A percentile compares a stretch with the other conserved stretches of the same genome.
phyloP scores from a whole-genome alignment of 768 basidiomycete species.

The Infundibulicybe gibba region DNA sequence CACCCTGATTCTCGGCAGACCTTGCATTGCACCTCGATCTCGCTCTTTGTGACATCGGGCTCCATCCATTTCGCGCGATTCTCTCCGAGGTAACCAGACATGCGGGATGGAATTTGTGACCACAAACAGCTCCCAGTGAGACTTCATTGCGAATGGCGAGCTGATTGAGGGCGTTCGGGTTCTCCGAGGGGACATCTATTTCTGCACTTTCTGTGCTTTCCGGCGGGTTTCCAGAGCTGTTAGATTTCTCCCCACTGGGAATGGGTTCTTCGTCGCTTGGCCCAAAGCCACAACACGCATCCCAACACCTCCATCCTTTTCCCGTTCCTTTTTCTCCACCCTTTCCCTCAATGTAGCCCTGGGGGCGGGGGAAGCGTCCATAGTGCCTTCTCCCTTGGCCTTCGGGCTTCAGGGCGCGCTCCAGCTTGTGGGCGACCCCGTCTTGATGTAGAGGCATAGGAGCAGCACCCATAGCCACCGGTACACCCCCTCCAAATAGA shows the following conservation, averaged over 20 bases:
- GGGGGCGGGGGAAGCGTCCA: constrained; percentile 66
- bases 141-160: no score
- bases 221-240: constrained; percentile 30
- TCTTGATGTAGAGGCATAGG: constrained; percentile 26
- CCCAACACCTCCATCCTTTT: constrained; percentile 52
- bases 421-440: no score
- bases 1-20: constrained; percentile 65
- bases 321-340: constrained; percentile 48
- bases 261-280: constrained; percentile 71
- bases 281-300: constrained; percentile 71
- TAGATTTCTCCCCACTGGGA: constrained; percentile 29
- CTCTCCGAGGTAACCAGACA: constrained; percentile 71
- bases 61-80: constrained; percentile 61
- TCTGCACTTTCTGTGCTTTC: constrained; percentile 5
- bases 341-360: constrained; percentile 71
- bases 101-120: constrained; percentile 66
- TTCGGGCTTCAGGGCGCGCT: constrained; percentile 4
- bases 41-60: constrained; percentile 29
- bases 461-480: constrained; percentile 66
- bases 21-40: constrained; percentile 72
- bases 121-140: constrained; percentile 33
- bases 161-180: no score
- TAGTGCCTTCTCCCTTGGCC: constrained; percentile 29
- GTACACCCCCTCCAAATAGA: constrained; percentile 69
- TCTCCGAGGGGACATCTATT: background rate